These are phyloP conservation scores for Mesembryanthemum crystallinum DNA, from an alignment of 148 eudicot genomes.

Conservation along the genomic window DNA sequence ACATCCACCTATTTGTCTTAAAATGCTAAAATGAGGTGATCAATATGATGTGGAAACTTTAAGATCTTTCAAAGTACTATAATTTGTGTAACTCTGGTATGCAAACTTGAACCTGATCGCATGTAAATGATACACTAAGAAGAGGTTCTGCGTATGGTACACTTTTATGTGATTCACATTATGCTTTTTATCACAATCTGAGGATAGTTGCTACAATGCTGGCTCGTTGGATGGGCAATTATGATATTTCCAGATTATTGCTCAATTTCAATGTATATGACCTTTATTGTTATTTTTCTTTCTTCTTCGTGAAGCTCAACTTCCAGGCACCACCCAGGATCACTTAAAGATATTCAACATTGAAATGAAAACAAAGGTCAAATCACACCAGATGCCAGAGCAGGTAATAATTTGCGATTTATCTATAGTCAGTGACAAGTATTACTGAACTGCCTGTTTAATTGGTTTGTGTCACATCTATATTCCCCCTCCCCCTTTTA, in stretches of 20 bases:
- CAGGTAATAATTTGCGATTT: slow-evolving; percentile 46
- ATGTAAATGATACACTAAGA: too few species aligned
- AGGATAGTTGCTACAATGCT: background rate
- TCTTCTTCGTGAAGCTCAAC: slow-evolving; percentile 67
- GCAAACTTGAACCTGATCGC: too few species aligned
- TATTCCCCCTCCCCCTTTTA: slow-evolving; percentile 1
- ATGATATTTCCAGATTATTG: background rate
- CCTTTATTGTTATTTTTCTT: slow-evolving; percentile 13
- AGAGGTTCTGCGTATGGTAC: too few species aligned
- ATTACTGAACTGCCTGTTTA: slow-evolving; percentile 2
- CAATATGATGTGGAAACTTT: too few species aligned
- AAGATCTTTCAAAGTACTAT: too few species aligned
- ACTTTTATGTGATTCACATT: too few species aligned
- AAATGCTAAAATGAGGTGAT: too few species aligned
- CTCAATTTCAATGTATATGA: background rate
- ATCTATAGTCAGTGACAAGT: too few species aligned
- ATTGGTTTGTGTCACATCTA: background rate
- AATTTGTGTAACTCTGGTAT: too few species aligned
- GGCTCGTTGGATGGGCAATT: background rate
- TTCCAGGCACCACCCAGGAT: slow-evolving; percentile 90
- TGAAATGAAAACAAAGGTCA: slow-evolving; percentile 79
- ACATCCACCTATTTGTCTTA: too few species aligned
- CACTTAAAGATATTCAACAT: slow-evolving; percentile 90
- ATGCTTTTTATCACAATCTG: too few species aligned
- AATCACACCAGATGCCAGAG: slow-evolving; percentile 94